These are phyloP conservation scores for Fusarium abutilonis DNA, from an alignment of 2,329 filamentous ascomycete genomes.

Conservation along the genomic window DNA sequence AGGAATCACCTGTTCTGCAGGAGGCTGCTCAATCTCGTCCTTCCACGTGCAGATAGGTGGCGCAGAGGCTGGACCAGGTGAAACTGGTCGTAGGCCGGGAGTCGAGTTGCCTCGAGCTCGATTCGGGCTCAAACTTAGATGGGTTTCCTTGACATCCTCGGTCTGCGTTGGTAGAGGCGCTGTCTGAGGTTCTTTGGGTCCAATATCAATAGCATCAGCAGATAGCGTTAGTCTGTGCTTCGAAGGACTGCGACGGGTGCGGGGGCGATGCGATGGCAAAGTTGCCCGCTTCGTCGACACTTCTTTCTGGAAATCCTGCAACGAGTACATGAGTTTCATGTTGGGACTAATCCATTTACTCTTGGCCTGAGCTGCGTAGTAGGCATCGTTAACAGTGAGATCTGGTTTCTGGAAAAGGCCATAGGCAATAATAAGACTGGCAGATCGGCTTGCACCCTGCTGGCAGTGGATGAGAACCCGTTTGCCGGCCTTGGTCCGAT, in stretches of 20 bases:
- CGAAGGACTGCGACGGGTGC: constrained; percentile 64
- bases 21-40: constrained; percentile 56
- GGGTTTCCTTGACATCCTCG: constrained; percentile 52
- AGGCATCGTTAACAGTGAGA: constrained; percentile 83
- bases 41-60: constrained; percentile 71
- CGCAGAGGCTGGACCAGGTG: constrained; percentile 73
- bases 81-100: constrained; percentile 60
- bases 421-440: constrained; percentile 87
- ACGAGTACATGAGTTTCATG: constrained; percentile 90
- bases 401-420: constrained; percentile 81
- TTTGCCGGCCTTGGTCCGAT: constrained; percentile 76
- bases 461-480: constrained; percentile 86
- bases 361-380: constrained; percentile 80
- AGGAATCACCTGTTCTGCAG: constrained; percentile 28
- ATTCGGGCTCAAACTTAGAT: constrained; percentile 53
- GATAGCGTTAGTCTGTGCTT: constrained; percentile 70
- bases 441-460: constrained; percentile 85
- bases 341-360: constrained; percentile 91
- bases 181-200: constrained; percentile 66
- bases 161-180: constrained; percentile 68
- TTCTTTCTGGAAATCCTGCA: constrained; percentile 81
- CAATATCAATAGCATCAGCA: constrained; percentile 64
- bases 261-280: constrained; percentile 59
- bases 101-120: constrained; percentile 65
- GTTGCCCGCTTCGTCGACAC: constrained; percentile 62